A percentile compares a stretch with the other conserved stretches of the same genome.
Evolutionary conservation across 2,329 filamentous ascomycete genomes (phyloP).

Genomic region (Saccharata proteae): DNA sequence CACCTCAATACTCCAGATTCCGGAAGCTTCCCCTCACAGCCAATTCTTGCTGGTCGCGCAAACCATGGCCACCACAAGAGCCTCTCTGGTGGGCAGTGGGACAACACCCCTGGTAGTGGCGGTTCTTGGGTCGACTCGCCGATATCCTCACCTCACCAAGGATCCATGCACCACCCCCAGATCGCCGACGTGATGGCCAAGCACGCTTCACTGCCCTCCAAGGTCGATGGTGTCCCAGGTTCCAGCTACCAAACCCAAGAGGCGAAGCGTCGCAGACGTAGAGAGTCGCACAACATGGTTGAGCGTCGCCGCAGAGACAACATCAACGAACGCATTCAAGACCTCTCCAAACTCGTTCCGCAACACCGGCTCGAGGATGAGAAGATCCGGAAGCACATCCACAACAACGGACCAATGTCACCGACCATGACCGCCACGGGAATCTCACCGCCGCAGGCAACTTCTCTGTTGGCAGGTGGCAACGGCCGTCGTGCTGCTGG

Average conservation of each 20-base stretch:
- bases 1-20: slow-evolving; percentile 62
- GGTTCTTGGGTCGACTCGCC: slow-evolving; percentile 82
- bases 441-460: slow-evolving; percentile 61
- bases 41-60: slow-evolving; percentile 49
- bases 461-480: slow-evolving; percentile 75
- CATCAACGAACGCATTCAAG: slow-evolving; percentile 97
- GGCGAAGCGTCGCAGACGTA: slow-evolving; percentile 78
- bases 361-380: slow-evolving; percentile 90
- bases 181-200: slow-evolving; percentile 85
- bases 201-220: slow-evolving; percentile 78
- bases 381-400: slow-evolving; percentile 87
- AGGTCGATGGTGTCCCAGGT: slow-evolving; percentile 44
- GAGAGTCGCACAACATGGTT: slow-evolving; percentile 93
- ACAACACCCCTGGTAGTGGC: slow-evolving; percentile 71
- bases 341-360: slow-evolving; percentile 86
- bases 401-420: slow-evolving; percentile 82
- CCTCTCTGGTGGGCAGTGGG: slow-evolving; percentile 80
- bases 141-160: slow-evolving; percentile 68
- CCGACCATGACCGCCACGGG: slow-evolving; percentile 63
- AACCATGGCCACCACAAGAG: slow-evolving; percentile 59
- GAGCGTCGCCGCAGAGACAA: slow-evolving; percentile 92
- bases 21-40: slow-evolving; percentile 61
- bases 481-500: slow-evolving; percentile 69
- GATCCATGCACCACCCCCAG: slow-evolving; percentile 56
- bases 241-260: slow-evolving; percentile 65